These are phyloP conservation scores for Haplosporangium gracile DNA, from an alignment of 192 early-diverging fungal species.

Conservation along the genomic window DNA sequence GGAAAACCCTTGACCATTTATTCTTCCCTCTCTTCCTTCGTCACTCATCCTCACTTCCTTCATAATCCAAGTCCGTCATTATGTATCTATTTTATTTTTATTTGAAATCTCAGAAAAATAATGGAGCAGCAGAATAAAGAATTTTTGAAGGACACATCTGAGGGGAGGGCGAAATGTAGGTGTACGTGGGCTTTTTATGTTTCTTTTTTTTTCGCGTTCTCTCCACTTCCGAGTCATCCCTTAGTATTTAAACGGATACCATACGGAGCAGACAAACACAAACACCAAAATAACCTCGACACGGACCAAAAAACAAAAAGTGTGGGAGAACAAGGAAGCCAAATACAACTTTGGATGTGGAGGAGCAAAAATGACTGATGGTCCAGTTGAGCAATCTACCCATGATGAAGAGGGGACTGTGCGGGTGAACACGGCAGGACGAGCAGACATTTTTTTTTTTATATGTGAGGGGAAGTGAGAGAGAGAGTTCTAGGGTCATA, in stretches of 20 bases:
- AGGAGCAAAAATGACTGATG: slow-evolving; percentile 6
- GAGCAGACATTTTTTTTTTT: not conserved
- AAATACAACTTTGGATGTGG: not conserved
- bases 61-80: too few relatives aligned
- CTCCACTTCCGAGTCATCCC: not conserved
- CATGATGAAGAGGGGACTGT: not conserved
- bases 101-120: too few relatives aligned
- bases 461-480: not conserved
- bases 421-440: slow-evolving; percentile 3
- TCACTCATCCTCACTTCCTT: too few relatives aligned
- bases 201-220: not conserved
- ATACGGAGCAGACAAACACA: slow-evolving; percentile 3
- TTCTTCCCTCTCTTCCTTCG: too few relatives aligned
- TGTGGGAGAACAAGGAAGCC: slow-evolving; percentile 8
- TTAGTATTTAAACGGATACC: not conserved
- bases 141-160: too few relatives aligned
- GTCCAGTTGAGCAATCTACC: not conserved
- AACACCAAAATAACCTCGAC: not conserved
- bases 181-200: not conserved
- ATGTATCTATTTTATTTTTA: too few relatives aligned
- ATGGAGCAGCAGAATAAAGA: too few relatives aligned
- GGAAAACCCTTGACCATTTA: too few relatives aligned
- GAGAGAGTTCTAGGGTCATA: not conserved
- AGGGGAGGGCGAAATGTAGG: too few relatives aligned
- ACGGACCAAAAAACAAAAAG: not conserved